Percentiles rank a stretch among this genome's conserved stretches.
Conservation (phyloP, 106 monocot genomes). For the Iris macrosiphon region DNA sequence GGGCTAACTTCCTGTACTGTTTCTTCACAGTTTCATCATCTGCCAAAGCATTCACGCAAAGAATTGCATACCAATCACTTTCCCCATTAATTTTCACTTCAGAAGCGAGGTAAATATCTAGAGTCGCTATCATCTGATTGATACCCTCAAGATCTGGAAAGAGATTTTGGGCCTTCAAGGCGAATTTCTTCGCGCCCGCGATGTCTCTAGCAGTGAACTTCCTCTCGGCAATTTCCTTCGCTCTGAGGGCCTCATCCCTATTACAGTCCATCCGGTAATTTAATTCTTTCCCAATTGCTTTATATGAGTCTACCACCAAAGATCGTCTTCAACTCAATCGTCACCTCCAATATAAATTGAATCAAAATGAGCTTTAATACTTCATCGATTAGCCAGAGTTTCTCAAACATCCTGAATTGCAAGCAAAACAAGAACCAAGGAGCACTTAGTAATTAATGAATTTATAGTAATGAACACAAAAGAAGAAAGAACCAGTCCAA, state of each 20-base stretch:
- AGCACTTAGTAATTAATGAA: no score
- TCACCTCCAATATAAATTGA: no score
- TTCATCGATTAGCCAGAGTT: background rate
- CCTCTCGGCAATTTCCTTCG: constrained; percentile 40
- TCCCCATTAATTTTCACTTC: constrained; percentile 37
- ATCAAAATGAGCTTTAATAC: no score
- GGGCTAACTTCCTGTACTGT: constrained; percentile 71
- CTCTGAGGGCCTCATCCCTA: constrained; percentile 49
- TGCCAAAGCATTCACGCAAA: constrained; percentile 27
- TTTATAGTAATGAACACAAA: background rate
- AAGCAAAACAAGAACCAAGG: background rate
- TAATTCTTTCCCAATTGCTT: background rate
- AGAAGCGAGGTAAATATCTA: constrained; percentile 40
- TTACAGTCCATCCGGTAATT: constrained; percentile 43
- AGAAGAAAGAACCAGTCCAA: background rate
- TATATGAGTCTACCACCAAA: constrained; percentile 1
- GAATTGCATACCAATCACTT: constrained; percentile 52
- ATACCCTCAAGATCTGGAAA: constrained; percentile 56
- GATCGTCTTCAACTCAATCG: background rate
- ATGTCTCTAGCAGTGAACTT: constrained; percentile 49
- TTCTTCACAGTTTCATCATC: constrained; percentile 69
- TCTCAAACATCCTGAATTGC: constrained; percentile 1
- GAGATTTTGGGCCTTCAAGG: constrained; percentile 59
- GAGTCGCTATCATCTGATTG: constrained; percentile 50
- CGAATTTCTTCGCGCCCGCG: constrained; percentile 45